A percentile compares a stretch with the other conserved stretches of the same genome.
Conservation (phyloP, 2,329 filamentous ascomycete genomes). For the Cladobotryum protrusum region DNA sequence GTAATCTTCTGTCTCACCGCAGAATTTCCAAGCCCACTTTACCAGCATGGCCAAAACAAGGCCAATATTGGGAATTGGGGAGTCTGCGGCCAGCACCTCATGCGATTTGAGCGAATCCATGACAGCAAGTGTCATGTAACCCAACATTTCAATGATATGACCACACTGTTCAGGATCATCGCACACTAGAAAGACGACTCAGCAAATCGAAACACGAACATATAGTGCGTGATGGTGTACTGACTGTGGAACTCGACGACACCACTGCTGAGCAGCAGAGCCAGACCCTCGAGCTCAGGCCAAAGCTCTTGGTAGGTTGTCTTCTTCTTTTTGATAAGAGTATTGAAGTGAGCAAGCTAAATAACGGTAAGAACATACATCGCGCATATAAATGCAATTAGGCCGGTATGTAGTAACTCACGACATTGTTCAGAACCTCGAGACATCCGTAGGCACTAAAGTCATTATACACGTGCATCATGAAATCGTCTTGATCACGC, state of each 20-base stretch:
- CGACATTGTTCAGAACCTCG: slow-evolving; percentile 36
- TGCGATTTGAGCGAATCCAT: slow-evolving; percentile 14
- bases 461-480: slow-evolving; percentile 39
- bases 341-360: slow-evolving; percentile 30
- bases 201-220: background rate
- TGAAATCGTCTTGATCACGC: slow-evolving; percentile 31
- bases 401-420: slow-evolving; percentile 9
- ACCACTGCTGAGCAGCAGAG: slow-evolving; percentile 9
- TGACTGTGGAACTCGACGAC: slow-evolving; percentile 11
- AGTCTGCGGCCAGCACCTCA: slow-evolving; percentile 12
- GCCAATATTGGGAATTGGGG: slow-evolving; percentile 15
- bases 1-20: background rate
- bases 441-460: slow-evolving; percentile 33
- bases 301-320: slow-evolving; percentile 16
- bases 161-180: slow-evolving; percentile 6
- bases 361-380: background rate
- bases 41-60: slow-evolving; percentile 12
- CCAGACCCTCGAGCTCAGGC: slow-evolving; percentile 19
- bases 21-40: slow-evolving; percentile 6
- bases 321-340: slow-evolving; percentile 7
- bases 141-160: slow-evolving; percentile 13
- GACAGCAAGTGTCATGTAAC: slow-evolving; percentile 10
- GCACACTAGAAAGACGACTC: background rate
- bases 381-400: background rate
- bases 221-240: background rate